Conservation (phyloP, 208 protist species). For the Endotrypanum monterogeii region DNA sequence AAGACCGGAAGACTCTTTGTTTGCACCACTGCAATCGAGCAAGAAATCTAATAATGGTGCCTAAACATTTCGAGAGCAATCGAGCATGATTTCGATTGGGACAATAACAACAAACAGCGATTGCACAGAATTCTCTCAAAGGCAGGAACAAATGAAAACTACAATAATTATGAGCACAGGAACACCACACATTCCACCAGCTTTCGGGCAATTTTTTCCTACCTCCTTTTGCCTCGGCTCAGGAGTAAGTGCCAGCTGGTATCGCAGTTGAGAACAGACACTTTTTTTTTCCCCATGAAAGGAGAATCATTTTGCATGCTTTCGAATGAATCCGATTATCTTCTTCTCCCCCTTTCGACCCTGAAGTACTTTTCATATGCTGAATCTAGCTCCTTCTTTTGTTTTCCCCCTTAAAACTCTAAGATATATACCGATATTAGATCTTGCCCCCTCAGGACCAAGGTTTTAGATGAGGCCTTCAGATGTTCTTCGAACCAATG, state of each 20-base stretch:
- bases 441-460: slow-evolving; percentile 1
- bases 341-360: neutral
- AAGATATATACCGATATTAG: neutral
- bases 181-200: neutral
- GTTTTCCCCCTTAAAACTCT: neutral
- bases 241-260: neutral
- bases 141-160: no score
- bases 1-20: neutral
- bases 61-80: neutral
- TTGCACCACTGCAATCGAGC: neutral
- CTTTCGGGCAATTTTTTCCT: neutral
- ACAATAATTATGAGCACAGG: neutral
- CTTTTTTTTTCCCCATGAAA: no score
- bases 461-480: slow-evolving; percentile 13
- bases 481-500: neutral
- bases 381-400: slow-evolving; percentile 7
- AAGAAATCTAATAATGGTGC: neutral
- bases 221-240: no score
- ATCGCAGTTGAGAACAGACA: no score
- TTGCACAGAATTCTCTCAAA: neutral
- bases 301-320: neutral
- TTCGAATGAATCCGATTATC: no score
- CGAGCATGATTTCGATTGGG: neutral
- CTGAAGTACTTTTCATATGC: neutral
- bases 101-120: neutral